Percentiles rank a stretch among this genome's conserved stretches.
Evolutionary conservation across 179 eudicot genomes (phyloP).

Genomic region (Spergularia azorica): DNA sequence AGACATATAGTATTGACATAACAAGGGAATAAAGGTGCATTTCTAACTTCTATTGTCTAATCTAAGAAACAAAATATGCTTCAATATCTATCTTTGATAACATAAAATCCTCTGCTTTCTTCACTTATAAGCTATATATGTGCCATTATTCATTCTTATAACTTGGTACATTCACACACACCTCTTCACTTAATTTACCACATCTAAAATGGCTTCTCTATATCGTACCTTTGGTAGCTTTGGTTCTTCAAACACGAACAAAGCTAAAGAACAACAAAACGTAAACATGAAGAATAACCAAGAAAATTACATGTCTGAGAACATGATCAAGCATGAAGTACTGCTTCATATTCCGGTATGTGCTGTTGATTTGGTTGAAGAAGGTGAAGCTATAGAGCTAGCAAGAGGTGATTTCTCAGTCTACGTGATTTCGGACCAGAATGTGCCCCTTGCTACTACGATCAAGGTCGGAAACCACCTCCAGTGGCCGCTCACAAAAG

Average conservation of each 20-base stretch:
- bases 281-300: constrained; percentile 18
- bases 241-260: constrained; percentile 1
- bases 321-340: constrained; percentile 48
- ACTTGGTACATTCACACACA: too few species aligned
- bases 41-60: background rate
- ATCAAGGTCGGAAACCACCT: constrained; percentile 68
- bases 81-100: constrained; percentile 13
- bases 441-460: constrained; percentile 58
- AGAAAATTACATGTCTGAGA: constrained; percentile 8
- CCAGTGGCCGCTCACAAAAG: constrained; percentile 94
- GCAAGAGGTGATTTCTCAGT: constrained; percentile 63
- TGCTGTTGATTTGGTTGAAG: constrained; percentile 67
- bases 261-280: constrained; percentile 3
- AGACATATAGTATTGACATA: background rate
- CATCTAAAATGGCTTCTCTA: constrained; percentile 17
- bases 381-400: constrained; percentile 71
- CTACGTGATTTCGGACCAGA: constrained; percentile 47
- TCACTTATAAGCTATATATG: constrained; percentile 19
- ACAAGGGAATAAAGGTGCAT: constrained; percentile 9
- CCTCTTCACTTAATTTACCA: too few species aligned
- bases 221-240: constrained; percentile 9
- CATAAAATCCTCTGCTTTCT: constrained; percentile 14
- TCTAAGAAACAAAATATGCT: constrained; percentile 4
- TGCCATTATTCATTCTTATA: background rate
- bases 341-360: constrained; percentile 62